Evolutionary conservation across 108 stramenopile genomes (phyloP).

Genomic region (Cylindrotheca closterium): DNA sequence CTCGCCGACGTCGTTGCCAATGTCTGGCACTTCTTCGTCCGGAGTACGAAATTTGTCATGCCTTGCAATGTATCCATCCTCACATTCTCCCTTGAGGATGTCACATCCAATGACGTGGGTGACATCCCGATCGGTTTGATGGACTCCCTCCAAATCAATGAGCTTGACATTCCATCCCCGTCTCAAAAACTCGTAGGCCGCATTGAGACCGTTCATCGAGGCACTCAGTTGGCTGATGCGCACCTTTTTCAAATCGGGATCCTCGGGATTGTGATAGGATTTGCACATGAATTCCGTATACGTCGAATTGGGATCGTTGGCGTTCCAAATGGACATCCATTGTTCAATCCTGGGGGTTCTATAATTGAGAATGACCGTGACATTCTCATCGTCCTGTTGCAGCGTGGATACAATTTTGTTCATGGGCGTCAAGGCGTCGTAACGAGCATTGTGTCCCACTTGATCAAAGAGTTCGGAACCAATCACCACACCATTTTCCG

Average conservation of each 20-base stretch:
- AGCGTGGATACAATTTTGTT: not conserved
- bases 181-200: conserved; percentile 7
- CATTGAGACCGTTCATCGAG: conserved; percentile 26
- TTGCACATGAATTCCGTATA: not conserved
- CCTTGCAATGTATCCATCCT: not conserved
- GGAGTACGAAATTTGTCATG: not conserved
- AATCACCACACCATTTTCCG: conserved; percentile 21
- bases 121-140: conserved; percentile 2
- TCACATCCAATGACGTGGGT: conserved; percentile 22
- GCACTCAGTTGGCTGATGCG: conserved; percentile 6
- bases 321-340: conserved; percentile 19
- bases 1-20: not conserved
- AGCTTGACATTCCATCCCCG: conserved; percentile 17
- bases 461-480: conserved; percentile 18
- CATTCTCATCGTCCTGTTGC: conserved; percentile 5
- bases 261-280: not conserved
- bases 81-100: conserved; percentile 5
- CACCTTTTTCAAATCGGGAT: not conserved
- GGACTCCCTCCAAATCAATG: conserved; percentile 18
- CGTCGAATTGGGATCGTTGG: not conserved
- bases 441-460: not conserved
- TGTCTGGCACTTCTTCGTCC: not conserved
- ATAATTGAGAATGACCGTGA: conserved; percentile 26
- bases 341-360: conserved; percentile 26
- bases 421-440: conserved; percentile 12